These are phyloP conservation scores for Chionographis japonica DNA, from an alignment of 106 monocot genomes.

Conservation along the genomic window DNA sequence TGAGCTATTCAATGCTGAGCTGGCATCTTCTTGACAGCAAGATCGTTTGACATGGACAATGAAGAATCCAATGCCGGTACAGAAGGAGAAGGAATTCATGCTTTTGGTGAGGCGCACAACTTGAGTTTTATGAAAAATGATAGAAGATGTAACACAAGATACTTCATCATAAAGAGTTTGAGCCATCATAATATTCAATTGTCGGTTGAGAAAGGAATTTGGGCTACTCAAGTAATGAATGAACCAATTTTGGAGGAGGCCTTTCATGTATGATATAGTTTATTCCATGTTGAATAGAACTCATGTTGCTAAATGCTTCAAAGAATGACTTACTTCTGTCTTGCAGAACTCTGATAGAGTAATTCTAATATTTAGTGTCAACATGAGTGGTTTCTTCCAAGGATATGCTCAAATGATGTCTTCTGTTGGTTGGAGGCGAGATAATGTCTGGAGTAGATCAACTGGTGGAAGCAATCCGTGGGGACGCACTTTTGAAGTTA, in stretches of 20 bases:
- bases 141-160: slow-evolving; percentile 15
- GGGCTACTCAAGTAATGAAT: slow-evolving; percentile 39
- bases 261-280: slow-evolving; percentile 17
- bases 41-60: slow-evolving; percentile 12
- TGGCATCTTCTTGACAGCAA: slow-evolving; percentile 9
- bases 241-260: slow-evolving; percentile 32
- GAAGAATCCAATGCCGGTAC: slow-evolving; percentile 6
- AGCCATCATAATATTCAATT: slow-evolving; percentile 26
- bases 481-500: slow-evolving; percentile 26
- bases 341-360: slow-evolving; percentile 33
- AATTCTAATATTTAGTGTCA: slow-evolving; percentile 35
- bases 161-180: slow-evolving; percentile 39
- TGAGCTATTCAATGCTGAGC: slow-evolving; percentile 4
- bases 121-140: neutral
- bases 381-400: slow-evolving; percentile 37
- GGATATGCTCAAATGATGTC: slow-evolving; percentile 36
- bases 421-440: slow-evolving; percentile 20
- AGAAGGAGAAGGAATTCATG: slow-evolving; percentile 5
- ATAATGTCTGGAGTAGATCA: slow-evolving; percentile 25
- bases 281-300: neutral
- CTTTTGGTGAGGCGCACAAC: neutral
- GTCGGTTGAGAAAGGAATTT: slow-evolving; percentile 30
- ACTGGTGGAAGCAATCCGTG: slow-evolving; percentile 21
- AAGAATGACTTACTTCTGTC: slow-evolving; percentile 5
- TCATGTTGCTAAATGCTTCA: neutral